Percentiles rank a stretch among this genome's conserved stretches.
Evolutionary conservation across 1,284 basidiomycete species (phyloP).

Genomic region (Vanrija sp.): DNA sequence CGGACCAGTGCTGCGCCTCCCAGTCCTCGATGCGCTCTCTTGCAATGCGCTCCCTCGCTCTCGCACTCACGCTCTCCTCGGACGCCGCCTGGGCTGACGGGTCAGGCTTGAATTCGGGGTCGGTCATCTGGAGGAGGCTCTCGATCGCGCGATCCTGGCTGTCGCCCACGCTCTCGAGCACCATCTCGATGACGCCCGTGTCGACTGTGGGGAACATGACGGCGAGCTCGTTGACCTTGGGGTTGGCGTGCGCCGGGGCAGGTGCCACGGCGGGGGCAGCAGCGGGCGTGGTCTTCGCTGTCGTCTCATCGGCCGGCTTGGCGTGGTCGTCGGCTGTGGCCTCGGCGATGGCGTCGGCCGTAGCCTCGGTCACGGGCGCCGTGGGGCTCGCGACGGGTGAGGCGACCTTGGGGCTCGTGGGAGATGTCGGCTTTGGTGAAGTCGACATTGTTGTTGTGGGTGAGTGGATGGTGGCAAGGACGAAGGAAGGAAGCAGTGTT

Average conservation of each 20-base stretch:
- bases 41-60: neutral
- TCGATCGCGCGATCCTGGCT: slow-evolving; percentile 46
- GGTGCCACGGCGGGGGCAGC: slow-evolving; percentile 4
- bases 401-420: neutral
- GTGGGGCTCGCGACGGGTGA: neutral
- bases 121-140: slow-evolving; percentile 46
- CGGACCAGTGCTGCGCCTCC: too few species aligned
- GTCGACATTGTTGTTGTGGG: neutral
- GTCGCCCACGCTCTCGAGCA: slow-evolving; percentile 42
- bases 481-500: neutral
- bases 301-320: neutral
- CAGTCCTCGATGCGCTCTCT: too few species aligned
- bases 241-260: slow-evolving; percentile 17
- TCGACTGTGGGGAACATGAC: slow-evolving; percentile 45
- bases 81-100: slow-evolving; percentile 7
- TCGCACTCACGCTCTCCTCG: slow-evolving; percentile 20
- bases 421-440: neutral
- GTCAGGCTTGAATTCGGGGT: slow-evolving; percentile 45
- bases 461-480: neutral
- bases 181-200: slow-evolving; percentile 39
- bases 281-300: neutral
- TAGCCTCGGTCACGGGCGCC: neutral
- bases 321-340: neutral
- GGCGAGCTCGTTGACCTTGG: slow-evolving; percentile 34
- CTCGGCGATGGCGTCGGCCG: neutral